These are phyloP conservation scores for Blastobotrys capitulatus DNA, from an alignment of 1,139 yeast genomes.

Conservation along the genomic window DNA sequence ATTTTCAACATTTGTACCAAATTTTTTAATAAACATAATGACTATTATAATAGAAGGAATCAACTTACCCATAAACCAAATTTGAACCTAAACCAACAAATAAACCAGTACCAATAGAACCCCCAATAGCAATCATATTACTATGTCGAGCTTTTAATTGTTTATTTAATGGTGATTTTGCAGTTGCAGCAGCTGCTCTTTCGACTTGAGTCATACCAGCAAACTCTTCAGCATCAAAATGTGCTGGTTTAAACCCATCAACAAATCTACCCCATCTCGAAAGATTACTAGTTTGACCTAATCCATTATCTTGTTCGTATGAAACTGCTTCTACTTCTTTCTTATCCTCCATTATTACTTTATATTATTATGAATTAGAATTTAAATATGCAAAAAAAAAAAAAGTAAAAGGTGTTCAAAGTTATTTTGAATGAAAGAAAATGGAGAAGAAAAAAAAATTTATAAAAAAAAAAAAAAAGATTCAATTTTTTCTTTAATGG, in stretches of 20 bases:
- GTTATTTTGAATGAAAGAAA: no score
- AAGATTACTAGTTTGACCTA: background rate
- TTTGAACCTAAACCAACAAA: slow-evolving; percentile 64
- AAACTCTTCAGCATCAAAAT: slow-evolving; percentile 21
- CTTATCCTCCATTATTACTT: background rate
- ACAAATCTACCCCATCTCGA: slow-evolving; percentile 23
- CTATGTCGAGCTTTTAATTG: slow-evolving; percentile 58
- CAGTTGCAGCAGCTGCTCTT: slow-evolving; percentile 26
- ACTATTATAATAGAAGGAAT: no score
- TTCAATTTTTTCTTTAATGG: no score
- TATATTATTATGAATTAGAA: background rate
- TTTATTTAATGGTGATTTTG: slow-evolving; percentile 64
- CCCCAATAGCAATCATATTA: slow-evolving; percentile 85
- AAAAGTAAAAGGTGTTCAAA: background rate
- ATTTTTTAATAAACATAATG: no score
- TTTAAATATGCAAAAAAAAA: background rate
- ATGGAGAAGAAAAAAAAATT: background rate
- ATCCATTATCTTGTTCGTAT: background rate
- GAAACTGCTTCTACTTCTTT: background rate
- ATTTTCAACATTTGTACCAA: no score
- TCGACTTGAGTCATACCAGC: slow-evolving; percentile 25
- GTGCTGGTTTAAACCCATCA: slow-evolving; percentile 29
- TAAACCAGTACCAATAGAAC: slow-evolving; percentile 74
- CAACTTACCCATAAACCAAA: slow-evolving; percentile 38
- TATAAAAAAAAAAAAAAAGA: background rate